A percentile compares a stretch with the other conserved stretches of the same genome.
Evolutionary conservation across 225 moss, liverwort and hornwort genomes (phyloP).

Genomic region (Marchantia paleacea): DNA sequence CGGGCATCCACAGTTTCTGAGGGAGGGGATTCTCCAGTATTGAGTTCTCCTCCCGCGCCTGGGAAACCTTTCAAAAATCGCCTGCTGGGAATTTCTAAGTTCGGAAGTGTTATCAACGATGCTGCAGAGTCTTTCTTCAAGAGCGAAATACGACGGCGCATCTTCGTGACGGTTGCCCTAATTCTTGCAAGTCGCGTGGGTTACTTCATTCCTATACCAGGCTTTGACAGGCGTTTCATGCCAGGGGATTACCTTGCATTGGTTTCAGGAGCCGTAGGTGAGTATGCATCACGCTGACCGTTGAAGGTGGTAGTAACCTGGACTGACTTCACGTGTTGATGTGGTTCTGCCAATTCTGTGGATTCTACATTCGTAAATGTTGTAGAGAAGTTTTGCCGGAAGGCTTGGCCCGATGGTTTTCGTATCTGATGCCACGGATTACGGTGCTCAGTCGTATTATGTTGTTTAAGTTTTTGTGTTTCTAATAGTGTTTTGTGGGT

Average conservation of each 20-base stretch:
- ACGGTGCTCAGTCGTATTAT: too few species aligned
- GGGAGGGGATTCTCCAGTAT: not conserved
- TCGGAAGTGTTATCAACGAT: constrained; percentile 69
- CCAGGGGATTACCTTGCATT: constrained; percentile 66
- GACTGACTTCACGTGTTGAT: too few species aligned
- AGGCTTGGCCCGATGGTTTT: too few species aligned
- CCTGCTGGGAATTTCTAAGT: constrained; percentile 70
- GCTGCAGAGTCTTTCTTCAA: constrained; percentile 85
- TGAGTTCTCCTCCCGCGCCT: not conserved
- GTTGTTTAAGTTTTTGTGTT: too few species aligned
- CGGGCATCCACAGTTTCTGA: constrained; percentile 6
- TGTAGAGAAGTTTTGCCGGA: too few species aligned
- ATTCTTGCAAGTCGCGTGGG: constrained; percentile 97
- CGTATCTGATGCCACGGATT: too few species aligned
- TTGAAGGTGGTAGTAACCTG: too few species aligned
- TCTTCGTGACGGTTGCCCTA: constrained; percentile 83
- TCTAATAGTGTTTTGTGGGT: not conserved
- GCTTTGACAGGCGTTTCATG: constrained; percentile 95
- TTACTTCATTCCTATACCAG: constrained; percentile 91
- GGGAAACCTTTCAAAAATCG: constrained; percentile 56
- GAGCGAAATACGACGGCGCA: constrained; percentile 90
- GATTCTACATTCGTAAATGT: too few species aligned
- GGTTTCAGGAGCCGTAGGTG: constrained; percentile 95
- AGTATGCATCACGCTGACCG: not conserved
- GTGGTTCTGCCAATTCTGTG: too few species aligned